Percentiles rank a stretch among this genome's conserved stretches.
Conservation (phyloP, 1,139 yeast genomes). For the Yamadazyma diospyri region DNA sequence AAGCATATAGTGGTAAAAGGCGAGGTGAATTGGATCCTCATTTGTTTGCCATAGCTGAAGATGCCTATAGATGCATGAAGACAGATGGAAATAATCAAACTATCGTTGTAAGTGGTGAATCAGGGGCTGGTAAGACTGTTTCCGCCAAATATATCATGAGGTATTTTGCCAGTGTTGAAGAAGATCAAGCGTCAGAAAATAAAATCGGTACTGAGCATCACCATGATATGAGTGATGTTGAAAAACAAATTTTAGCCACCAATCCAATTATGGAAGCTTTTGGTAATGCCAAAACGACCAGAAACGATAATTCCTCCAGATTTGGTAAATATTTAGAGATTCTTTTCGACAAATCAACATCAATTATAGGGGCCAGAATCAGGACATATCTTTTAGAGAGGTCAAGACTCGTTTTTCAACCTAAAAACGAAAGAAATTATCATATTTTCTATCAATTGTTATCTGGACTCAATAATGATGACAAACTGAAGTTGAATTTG, state of each 20-base stretch:
- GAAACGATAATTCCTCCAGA: conserved; percentile 96
- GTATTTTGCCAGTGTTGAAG: conserved; percentile 93
- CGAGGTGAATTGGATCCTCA: conserved; percentile 97
- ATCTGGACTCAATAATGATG: conserved; percentile 66
- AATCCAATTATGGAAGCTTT: conserved; percentile 98
- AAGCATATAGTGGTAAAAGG: conserved; percentile 87
- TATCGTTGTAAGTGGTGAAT: conserved; percentile 94
- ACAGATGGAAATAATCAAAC: conserved; percentile 84
- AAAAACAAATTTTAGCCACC: conserved; percentile 92
- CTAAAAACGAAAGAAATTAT: conserved; percentile 82
- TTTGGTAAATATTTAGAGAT: conserved; percentile 96
- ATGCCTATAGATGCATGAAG: conserved; percentile 95
- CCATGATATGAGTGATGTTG: conserved; percentile 85
- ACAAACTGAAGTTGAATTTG: conserved; percentile 58
- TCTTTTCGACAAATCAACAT: conserved; percentile 66
- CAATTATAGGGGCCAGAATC: conserved; percentile 91
- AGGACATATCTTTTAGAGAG: conserved; percentile 91
- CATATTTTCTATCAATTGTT: conserved; percentile 92
- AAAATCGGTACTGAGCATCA: conserved; percentile 42
- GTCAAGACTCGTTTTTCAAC: conserved; percentile 92
- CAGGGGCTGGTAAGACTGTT: conserved; percentile 98
- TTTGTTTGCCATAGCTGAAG: conserved; percentile 96
- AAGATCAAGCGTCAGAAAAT: conserved; percentile 44
- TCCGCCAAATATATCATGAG: conserved; percentile 97
- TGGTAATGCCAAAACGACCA: conserved; percentile 96